Conservation (phyloP, 2,329 filamentous ascomycete genomes). For the Dichotomopilus funicola region DNA sequence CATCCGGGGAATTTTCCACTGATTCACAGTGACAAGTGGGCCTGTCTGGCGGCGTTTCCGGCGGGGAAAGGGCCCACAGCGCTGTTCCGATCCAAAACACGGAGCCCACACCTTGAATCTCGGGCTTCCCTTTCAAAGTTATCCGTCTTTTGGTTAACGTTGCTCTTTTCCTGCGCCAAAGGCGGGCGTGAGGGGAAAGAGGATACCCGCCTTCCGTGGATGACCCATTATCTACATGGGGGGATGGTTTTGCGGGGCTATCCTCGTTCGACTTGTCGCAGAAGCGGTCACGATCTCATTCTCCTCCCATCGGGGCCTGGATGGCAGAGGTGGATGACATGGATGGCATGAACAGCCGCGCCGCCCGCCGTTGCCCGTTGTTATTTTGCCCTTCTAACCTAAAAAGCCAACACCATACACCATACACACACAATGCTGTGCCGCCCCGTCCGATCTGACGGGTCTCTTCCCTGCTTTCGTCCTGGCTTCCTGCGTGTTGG, state of each 20-base stretch:
- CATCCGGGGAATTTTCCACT: too few relatives aligned
- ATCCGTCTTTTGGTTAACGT: too few relatives aligned
- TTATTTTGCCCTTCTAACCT: too few relatives aligned
- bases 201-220: too few relatives aligned
- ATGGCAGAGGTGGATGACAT: too few relatives aligned
- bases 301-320: background rate
- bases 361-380: background rate
- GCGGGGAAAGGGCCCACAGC: background rate
- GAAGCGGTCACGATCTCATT: background rate
- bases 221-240: too few relatives aligned
- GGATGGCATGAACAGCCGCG: background rate
- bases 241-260: background rate
- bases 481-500: background rate
- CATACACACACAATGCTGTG: background rate
- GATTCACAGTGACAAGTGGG: background rate
- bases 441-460: background rate
- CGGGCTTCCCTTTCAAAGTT: too few relatives aligned
- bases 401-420: too few relatives aligned
- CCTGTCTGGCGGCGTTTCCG: background rate
- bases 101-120: too few relatives aligned
- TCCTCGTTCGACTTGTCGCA: constrained; percentile 1
- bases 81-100: too few relatives aligned
- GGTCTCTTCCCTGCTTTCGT: background rate
- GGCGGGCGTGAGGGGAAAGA: too few relatives aligned
- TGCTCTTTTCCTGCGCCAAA: too few relatives aligned